These are phyloP conservation scores for Kwoniella pini DNA, from an alignment of 768 basidiomycete species.

Conservation along the genomic window DNA sequence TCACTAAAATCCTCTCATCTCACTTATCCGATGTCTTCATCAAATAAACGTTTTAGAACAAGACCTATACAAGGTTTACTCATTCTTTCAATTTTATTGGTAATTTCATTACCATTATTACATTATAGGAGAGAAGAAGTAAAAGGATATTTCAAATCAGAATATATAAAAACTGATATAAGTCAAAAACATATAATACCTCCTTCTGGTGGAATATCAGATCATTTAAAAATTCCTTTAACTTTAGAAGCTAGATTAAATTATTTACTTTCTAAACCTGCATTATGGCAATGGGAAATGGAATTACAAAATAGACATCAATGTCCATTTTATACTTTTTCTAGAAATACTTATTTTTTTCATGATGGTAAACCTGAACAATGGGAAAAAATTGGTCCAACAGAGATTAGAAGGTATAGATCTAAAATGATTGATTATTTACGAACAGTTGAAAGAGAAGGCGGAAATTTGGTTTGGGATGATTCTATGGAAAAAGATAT, in stretches of 20 bases:
- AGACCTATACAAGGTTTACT: conserved; percentile 23
- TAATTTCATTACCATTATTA: conserved; percentile 15
- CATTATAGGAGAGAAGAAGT: conserved; percentile 17
- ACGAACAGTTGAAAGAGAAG: conserved; percentile 39
- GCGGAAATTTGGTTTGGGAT: conserved; percentile 43
- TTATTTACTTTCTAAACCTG: conserved; percentile 38
- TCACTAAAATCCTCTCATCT: conserved; percentile 9
- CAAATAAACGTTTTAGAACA: conserved; percentile 8
- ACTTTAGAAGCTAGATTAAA: conserved; percentile 37
- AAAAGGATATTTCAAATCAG: conserved; percentile 7
- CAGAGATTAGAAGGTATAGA: conserved; percentile 43
- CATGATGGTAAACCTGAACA: conserved; percentile 47
- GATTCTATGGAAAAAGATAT: conserved; percentile 28
- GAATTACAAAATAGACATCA: conserved; percentile 37
- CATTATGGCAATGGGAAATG: conserved; percentile 44
- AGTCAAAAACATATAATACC: conserved; percentile 21
- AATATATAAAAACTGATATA: conserved; percentile 11
- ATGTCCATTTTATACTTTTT: conserved; percentile 48
- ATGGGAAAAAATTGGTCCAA: conserved; percentile 37
- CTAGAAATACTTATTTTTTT: conserved; percentile 47
- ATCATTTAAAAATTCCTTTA: conserved; percentile 29
- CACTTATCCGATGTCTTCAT: neutral
- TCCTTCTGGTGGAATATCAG: conserved; percentile 27
- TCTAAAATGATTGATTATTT: conserved; percentile 44
- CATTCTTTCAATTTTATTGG: conserved; percentile 20